Base-by-base conservation (phyloP, 139 green algal genomes). In the Tetradesmus lagerheimii region DNA sequence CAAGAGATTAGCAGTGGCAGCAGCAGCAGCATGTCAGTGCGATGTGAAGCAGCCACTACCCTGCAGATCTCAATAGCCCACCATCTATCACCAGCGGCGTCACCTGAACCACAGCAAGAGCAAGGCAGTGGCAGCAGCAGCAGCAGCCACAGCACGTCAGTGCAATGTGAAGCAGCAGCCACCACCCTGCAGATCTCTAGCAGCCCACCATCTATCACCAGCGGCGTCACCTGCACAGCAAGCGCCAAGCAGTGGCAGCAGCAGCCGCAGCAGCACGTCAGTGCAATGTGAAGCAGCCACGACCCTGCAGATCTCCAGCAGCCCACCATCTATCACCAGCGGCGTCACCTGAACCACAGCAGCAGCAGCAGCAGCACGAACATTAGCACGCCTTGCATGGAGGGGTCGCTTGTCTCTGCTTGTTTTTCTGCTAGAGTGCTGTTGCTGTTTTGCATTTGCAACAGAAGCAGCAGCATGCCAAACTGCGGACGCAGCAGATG, bases 151-250 rank as follows among this genome's bases (percentile, higher is more conserved):
- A 78, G 67, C 9, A 78, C 29, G 6, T 12, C 9, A 78, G 67
- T 35, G 14, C 45, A 11, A 16, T 11, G 45, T 16, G 6, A 11
- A 53, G 45, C 57, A 31, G 43, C 78, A 53, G 77, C 78, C 64
- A 92, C 90, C 4, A 80, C 29, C 29, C 67, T 29, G 27, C 38
- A 80, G 34, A 93, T 92, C 14, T 74, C 86, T 11, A 78, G 34
- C 71, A 94, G 62, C 57, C 85, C 43, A 29, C 50, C 71, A 76
- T 89, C 85, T 45, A 89, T 83, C 74, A 84, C 85, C 34, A 89
- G 35, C 4, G 85, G 85, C 3, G 71, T 83, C 74, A 89, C 85
- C 85, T 89, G 84, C 37, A 66, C 4, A 66, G 8, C 67, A 38
- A 50, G 43, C 66, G 11, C 27, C 29, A 78, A 43, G 75, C 27